phyloP scores from a whole-genome alignment of 1,284 basidiomycete genomes.

The Mycena sp. region DNA sequence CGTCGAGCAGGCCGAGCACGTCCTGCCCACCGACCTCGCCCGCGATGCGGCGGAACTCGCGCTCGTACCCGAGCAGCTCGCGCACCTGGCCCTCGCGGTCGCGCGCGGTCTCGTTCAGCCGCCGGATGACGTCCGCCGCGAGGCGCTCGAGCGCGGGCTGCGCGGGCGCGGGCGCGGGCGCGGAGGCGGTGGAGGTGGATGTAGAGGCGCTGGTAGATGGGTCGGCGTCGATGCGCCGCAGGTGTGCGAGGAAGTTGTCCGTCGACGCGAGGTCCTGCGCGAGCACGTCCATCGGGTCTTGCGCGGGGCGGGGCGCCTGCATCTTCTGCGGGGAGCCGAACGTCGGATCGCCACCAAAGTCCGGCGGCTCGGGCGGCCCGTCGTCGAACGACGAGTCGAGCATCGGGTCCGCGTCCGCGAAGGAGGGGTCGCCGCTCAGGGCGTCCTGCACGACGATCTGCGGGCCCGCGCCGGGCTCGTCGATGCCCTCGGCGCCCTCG shows the following conservation, averaged over 20 bases:
- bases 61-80: slow-evolving; percentile 77
- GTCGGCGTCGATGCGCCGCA: slow-evolving; percentile 73
- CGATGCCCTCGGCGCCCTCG: slow-evolving; percentile 84
- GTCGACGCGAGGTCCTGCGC: slow-evolving; percentile 79
- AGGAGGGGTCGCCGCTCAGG: slow-evolving; percentile 33
- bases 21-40: slow-evolving; percentile 80
- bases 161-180: neutral
- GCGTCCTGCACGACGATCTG: slow-evolving; percentile 37
- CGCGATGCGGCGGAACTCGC: slow-evolving; percentile 80
- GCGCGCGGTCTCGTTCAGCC: slow-evolving; percentile 75
- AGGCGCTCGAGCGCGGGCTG: slow-evolving; percentile 71
- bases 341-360: slow-evolving; percentile 49
- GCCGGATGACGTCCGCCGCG: slow-evolving; percentile 79
- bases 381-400: slow-evolving; percentile 32
- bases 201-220: slow-evolving; percentile 41
- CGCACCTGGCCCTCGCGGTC: slow-evolving; percentile 83
- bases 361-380: slow-evolving; percentile 33
- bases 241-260: slow-evolving; percentile 76
- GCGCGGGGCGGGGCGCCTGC: slow-evolving; percentile 51
- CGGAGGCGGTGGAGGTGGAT: neutral
- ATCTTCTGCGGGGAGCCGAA: slow-evolving; percentile 51
- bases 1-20: slow-evolving; percentile 73
- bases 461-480: slow-evolving; percentile 49
- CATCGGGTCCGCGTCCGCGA: slow-evolving; percentile 31
- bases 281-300: slow-evolving; percentile 76